phyloP scores from a whole-genome alignment of 169 alveolate species.

The Plasmodium fragile region DNA sequence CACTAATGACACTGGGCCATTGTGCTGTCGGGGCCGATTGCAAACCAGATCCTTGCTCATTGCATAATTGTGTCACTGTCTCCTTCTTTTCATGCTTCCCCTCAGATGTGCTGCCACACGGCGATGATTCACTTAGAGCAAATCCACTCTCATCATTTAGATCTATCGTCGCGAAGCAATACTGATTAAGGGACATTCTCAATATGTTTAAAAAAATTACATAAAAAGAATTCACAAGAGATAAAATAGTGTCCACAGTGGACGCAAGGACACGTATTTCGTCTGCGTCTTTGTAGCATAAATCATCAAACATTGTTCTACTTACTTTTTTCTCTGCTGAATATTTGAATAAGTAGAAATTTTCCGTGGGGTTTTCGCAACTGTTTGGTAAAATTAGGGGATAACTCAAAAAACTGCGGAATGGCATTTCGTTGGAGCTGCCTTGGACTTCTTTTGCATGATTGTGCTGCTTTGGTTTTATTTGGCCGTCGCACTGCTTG shows the following conservation, averaged over 20 bases:
- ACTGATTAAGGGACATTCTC: constrained; percentile 42
- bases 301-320: constrained; percentile 33
- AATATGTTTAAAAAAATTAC: constrained; percentile 71
- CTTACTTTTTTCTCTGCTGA: constrained; percentile 47
- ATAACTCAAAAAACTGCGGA: constrained; percentile 48
- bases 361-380: constrained; percentile 32
- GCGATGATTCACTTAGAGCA: not conserved
- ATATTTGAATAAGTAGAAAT: constrained; percentile 50
- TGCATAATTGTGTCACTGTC: not conserved
- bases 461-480: not conserved
- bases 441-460: not conserved
- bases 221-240: constrained; percentile 62
- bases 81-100: not conserved
- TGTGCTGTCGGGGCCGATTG: not conserved
- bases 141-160: constrained; percentile 33
- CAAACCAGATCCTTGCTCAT: not conserved
- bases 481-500: not conserved
- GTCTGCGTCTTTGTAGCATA: constrained; percentile 58
- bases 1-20: not conserved
- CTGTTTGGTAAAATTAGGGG: constrained; percentile 67
- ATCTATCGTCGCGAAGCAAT: constrained; percentile 71
- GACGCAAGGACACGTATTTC: constrained; percentile 68
- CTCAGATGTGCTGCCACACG: not conserved
- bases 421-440: not conserved
- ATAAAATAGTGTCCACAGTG: constrained; percentile 56